phyloP scores from a whole-genome alignment of 257 asterid species.

The Solanum arcanum region DNA sequence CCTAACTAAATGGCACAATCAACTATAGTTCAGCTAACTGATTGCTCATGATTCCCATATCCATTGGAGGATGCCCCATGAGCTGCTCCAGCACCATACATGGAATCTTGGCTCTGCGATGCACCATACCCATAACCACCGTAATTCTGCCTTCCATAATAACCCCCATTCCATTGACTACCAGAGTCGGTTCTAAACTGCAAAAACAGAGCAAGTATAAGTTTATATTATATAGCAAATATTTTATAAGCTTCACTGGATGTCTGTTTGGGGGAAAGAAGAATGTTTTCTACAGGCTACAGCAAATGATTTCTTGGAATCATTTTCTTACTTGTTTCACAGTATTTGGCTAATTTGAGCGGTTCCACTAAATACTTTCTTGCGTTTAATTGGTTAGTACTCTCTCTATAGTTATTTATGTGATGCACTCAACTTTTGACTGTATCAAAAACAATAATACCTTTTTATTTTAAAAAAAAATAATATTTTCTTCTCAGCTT shows the following conservation, averaged over 20 bases:
- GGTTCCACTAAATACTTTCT: background rate
- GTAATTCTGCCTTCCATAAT: conserved; percentile 59
- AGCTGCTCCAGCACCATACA: conserved; percentile 29
- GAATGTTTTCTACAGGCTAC: background rate
- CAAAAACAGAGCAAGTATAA: background rate
- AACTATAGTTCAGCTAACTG: conserved; percentile 22
- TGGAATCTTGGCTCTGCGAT: conserved; percentile 16
- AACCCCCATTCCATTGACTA: conserved; percentile 49
- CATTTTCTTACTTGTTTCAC: background rate
- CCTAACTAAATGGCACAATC: conserved; percentile 14
- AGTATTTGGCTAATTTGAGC: background rate
- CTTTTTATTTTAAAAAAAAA: background rate
- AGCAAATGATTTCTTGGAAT: background rate
- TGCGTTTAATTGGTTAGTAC: background rate
- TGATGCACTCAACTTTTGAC: background rate
- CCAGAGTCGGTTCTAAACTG: conserved; percentile 56
- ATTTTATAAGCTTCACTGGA: background rate
- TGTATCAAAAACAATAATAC: background rate
- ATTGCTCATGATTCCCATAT: conserved; percentile 54
- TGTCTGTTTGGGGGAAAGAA: background rate
- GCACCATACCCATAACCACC: conserved; percentile 53
- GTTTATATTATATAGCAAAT: background rate
- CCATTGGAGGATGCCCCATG: conserved; percentile 58
- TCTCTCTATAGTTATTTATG: background rate
- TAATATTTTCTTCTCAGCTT: background rate